Base-by-base conservation (phyloP, 1,139 yeast genomes). In the Williopsis jadinii region DNA sequence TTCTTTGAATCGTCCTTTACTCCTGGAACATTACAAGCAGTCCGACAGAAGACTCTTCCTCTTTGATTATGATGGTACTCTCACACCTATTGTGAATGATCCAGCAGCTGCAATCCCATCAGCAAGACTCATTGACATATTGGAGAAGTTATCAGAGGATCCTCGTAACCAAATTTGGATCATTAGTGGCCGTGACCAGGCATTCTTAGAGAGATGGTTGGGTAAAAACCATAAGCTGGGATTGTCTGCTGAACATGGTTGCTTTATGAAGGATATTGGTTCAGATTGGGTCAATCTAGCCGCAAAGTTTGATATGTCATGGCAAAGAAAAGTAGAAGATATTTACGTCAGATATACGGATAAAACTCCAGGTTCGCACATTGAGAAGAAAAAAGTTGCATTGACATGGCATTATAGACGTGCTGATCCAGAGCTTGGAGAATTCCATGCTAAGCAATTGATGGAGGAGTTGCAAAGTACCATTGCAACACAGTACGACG, bases 21-120 rank as follows among this genome's bases (percentile, higher is more conserved):
- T 84, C 43, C 66, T 85, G 50, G 68, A 71, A 29, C 73, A 75
- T 41, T 92, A 86, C 61, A 61, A 72, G 37, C 54, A 63, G 14
- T 77, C 97, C 1, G 49, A 74, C 28, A 73, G 84, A 55, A 74
- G 98, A 47, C 66, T 92, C 46, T 88, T 92, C 54, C 64, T 92
- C 53, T 90, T 94, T 65, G 99, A 92, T 63, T 92, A 92, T 59
- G 99, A 92, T 61, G 99, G 99, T 28, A 92, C 99, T 0, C 71
- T 92, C 53, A 86, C 97, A 0, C 97, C 97, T 9, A 92, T 92
- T 58, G 97, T 92, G 5, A 75, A 80, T 34, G 97, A 92, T 54
- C 99, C 99, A 1, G 88, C 94, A n/a, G 97, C 98, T 0, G 98
- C 98, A 1, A 84, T 92, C 38, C 99, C 99, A 2, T 80, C 95